Base-by-base conservation (phyloP, 2,329 filamentous ascomycete species). In the Cladosporium sp. region DNA sequence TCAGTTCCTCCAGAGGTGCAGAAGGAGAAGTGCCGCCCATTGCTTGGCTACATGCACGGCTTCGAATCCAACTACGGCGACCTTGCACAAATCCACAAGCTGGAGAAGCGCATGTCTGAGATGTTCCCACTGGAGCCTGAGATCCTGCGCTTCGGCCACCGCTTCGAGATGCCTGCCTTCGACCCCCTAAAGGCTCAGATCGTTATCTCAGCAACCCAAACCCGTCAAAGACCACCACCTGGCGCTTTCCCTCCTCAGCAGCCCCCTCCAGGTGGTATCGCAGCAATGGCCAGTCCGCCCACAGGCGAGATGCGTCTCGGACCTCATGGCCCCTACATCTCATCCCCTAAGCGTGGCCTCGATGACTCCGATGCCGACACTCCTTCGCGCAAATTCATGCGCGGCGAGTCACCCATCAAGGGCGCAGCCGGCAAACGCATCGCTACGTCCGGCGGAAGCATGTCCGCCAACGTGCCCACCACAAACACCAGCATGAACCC, bases 41-140 rank as follows among this genome's bases (percentile, higher is more conserved):
- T 99, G 0, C 97, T 96, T 73, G 84, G 88, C 2, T 98, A 94
- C 79, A 94, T 99, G 77, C 94, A 99, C 79, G 90, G 93, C 71
- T 97, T 96, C 76, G 95, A 99, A 80, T 93, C 93, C 13, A 89
- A 93, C 69, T 99, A 93, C 73, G 95, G 96, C 64, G 95, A 99
- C 76, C 85, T 98, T 5, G 88, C 91, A 6, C 93, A 98, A 72
- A 92, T 99, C 63, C 88, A 89, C 69, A 95, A 96, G 76, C 84
- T 99, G 18, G 96, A 99, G 78, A 90, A 89, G 72, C 89, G 95
- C 56, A 98, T 99, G 93, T 86, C 87, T 25, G 93, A 97, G 74
- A 84, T 97, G n/a, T 99, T 92, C 77, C 93, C 93, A 0, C 89
- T 93, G 66, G 94, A 97, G 72, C 89, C 92, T 3, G 89, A 86